Base-by-base conservation (phyloP, 306 rosid genomes). In the Elaeagnus macrophylla region DNA sequence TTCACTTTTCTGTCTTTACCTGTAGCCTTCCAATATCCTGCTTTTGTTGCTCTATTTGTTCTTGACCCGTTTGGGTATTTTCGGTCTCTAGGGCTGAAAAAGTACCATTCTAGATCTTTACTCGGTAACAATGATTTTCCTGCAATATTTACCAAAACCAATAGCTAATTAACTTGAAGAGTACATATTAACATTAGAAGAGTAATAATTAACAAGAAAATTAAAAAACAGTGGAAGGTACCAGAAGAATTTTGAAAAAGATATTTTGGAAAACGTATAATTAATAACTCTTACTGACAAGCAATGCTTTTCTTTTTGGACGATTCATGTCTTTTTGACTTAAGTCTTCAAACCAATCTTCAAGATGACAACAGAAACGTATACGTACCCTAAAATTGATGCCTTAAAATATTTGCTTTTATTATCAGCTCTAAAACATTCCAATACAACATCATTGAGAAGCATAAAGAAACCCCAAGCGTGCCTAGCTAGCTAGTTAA, bases 11-110 rank as follows among this genome's bases (percentile, higher is more conserved):
- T 53, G 56, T 90, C 95, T 57, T 90, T 90, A 9, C 97, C 97
- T 0, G 97, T 90, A 0, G 97, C 97, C 68, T 90, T 90, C 97
- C 97, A 90, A 41, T 90, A 90, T 36, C 97, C 97, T 1, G 81
- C 82, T 67, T 83, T 90, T 0, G 97, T 90, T 39, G 97, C 97
- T 3, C 97, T 78, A 32, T 90, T 90, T 0, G 97, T 90, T 68
- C 97, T 86, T 47, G 97, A 90, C 51, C 97, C 97, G 10, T 90
- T 90, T 5, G 97, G 97, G 36, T 90, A 90, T 63, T 90, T 90
- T 16, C 95, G 73, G 56, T 90, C 94, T 11, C 95, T 59, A 49
- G 97, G 94, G 52, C 97, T 86, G 15, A 90, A 90, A 73, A 90
- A 90, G 59, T 90, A 90, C 97, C 97, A 90, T 67, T 90, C 97